These are phyloP conservation scores for Neophaeococcomyces mojaviensis DNA, from an alignment of 2,329 filamentous ascomycete genomes.

Conservation along the genomic window DNA sequence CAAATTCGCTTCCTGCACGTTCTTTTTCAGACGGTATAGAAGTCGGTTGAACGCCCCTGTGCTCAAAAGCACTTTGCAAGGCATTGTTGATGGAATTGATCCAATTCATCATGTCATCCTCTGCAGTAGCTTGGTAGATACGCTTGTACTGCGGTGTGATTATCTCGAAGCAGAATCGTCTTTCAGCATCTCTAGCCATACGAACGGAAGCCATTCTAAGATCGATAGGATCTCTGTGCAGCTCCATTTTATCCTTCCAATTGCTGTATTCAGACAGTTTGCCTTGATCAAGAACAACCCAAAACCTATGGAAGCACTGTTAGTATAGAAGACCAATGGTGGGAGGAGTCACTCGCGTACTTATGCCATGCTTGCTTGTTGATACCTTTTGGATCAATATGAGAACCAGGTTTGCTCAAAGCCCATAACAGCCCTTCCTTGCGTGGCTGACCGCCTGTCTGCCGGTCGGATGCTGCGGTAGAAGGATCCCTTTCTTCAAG, in stretches of 20 bases:
- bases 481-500: slow-evolving; percentile 73
- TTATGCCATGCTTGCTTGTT: slow-evolving; percentile 99
- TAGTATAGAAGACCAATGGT: slow-evolving; percentile 6
- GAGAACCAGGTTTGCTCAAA: slow-evolving; percentile 81
- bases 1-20: slow-evolving; percentile 74
- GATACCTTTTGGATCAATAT: slow-evolving; percentile 88
- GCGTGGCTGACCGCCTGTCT: slow-evolving; percentile 55
- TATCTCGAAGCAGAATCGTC: slow-evolving; percentile 95
- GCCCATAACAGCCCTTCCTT: slow-evolving; percentile 97
- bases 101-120: slow-evolving; percentile 97
- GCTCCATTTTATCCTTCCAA: slow-evolving; percentile 94
- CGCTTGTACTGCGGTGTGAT: slow-evolving; percentile 94
- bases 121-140: slow-evolving; percentile 94
- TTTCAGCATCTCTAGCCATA: slow-evolving; percentile 87
- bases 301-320: slow-evolving; percentile 57
- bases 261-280: slow-evolving; percentile 98
- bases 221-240: slow-evolving; percentile 98
- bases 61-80: slow-evolving; percentile 82
- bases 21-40: slow-evolving; percentile 46
- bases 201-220: slow-evolving; percentile 93
- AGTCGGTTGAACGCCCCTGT: slow-evolving; percentile 50
- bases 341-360: slow-evolving; percentile 42
- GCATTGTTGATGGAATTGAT: slow-evolving; percentile 96
- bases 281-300: slow-evolving; percentile 95
- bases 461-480: slow-evolving; percentile 47